Evolutionary conservation across 768 basidiomycete genomes (phyloP).

Genomic region (Gymnopilus junonius): DNA sequence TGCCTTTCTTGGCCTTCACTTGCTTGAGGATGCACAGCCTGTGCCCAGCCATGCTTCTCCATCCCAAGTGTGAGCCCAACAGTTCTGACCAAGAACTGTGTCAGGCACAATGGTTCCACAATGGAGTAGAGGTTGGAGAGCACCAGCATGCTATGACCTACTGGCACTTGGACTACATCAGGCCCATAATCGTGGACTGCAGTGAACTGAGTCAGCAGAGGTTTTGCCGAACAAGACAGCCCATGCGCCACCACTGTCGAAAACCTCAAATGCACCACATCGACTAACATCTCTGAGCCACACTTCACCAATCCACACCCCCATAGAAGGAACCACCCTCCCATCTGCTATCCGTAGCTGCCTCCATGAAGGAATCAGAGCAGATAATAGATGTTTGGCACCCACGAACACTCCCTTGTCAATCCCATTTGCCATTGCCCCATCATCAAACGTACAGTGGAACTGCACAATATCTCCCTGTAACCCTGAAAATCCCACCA

Average conservation of each 20-base stretch:
- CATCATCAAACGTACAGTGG: conserved; percentile 30
- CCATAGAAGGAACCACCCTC: conserved; percentile 15
- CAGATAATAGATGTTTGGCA: no score
- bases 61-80: no score
- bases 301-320: conserved; percentile 24
- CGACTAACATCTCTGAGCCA: conserved; percentile 10
- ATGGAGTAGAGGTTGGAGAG: neutral
- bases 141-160: neutral
- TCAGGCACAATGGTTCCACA: no score
- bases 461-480: conserved; percentile 19
- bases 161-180: conserved; percentile 14
- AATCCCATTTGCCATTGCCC: conserved; percentile 34
- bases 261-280: conserved; percentile 23
- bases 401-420: conserved; percentile 17
- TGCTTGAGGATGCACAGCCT: no score
- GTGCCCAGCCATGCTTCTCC: no score
- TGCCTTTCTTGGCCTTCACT: no score
- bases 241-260: conserved; percentile 31
- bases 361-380: conserved; percentile 11
- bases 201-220: conserved; percentile 21
- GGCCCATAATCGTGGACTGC: conserved; percentile 28
- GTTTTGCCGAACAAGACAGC: conserved; percentile 32
- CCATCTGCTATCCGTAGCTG: conserved; percentile 39
- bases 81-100: no score
- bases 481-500: conserved; percentile 15